Base-by-base conservation (phyloP, 2,329 filamentous ascomycete genomes). In the Madurella mycetomatis region DNA sequence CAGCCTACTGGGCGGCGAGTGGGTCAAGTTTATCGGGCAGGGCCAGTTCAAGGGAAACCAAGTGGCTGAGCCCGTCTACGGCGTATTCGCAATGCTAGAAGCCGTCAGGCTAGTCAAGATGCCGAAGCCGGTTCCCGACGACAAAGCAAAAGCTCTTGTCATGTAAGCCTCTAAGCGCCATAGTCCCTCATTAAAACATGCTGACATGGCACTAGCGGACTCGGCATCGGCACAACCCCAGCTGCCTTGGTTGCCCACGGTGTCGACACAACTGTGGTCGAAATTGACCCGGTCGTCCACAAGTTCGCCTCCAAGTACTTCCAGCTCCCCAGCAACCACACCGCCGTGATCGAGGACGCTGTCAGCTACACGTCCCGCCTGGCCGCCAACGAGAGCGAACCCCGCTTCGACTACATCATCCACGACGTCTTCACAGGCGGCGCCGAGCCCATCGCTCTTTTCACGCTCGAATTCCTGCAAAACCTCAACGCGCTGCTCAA, bases 351-450 rank as follows among this genome's bases (percentile, higher is more conserved):
- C 59, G 82, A 85, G 48, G 90, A 99, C 64, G 94, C 94, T 0
- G 83, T 91, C 2, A 72, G 74, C n/a, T 96, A 85, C 69, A 80
- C 83, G 16, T 70, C 75, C 44, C 65, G 72, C 49, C 66, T 78
- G 46, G 74, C 74, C 53, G 68, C 71, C 8, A 69, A 65, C 16
- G 55, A 50, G 16, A 34, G 37, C 37, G 47, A 17, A 8, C 5
- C 75, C 45, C 76, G 76, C 30, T 99, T 87, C 69, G 87, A 96
- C 73, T 97, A 96, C 74, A 94, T 99, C 66, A 80, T 99, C 51
- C 94, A 99, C 69, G 94, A 99, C 63, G 94, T 99, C 19, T 99
- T 99, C 69, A 99, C 94, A 0, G 94, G 94, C 19, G 94, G 94
- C 49, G 92, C 91, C 0, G 94, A 97, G 69, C 94, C 94, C 0